Conservation (phyloP, 2,329 filamentous ascomycete genomes). For the Ramularia endophylla region DNA sequence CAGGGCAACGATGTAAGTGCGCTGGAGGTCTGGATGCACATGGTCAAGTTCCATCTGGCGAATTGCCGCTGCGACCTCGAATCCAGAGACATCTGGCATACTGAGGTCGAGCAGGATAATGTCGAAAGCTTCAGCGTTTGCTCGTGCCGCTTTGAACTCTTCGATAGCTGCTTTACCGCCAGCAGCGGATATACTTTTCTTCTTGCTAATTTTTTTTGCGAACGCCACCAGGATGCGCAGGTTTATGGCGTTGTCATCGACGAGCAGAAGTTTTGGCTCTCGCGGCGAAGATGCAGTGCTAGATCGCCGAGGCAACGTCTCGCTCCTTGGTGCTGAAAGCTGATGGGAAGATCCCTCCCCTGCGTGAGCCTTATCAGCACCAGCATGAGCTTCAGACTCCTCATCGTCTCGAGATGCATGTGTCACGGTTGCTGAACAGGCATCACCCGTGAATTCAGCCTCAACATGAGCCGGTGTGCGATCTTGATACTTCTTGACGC, state of each 20-base stretch:
- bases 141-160: slow-evolving; percentile 26
- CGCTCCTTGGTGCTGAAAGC: too few relatives aligned
- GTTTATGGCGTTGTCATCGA: slow-evolving; percentile 22
- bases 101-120: slow-evolving; percentile 42
- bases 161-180: slow-evolving; percentile 44
- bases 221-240: slow-evolving; percentile 14
- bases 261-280: slow-evolving; percentile 13
- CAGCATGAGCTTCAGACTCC: too few relatives aligned
- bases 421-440: too few relatives aligned
- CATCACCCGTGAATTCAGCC: too few relatives aligned
- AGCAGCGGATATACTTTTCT: slow-evolving; percentile 32
- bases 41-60: slow-evolving; percentile 4
- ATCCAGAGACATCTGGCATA: slow-evolving; percentile 25
- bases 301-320: too few relatives aligned
- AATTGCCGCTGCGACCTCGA: slow-evolving; percentile 18
- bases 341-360: too few relatives aligned
- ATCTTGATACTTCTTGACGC: too few relatives aligned
- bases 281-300: neutral
- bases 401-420: too few relatives aligned
- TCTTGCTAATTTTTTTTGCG: slow-evolving; percentile 26
- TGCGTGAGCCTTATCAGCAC: too few relatives aligned
- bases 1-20: slow-evolving; percentile 2
- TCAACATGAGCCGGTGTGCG: too few relatives aligned
- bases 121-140: slow-evolving; percentile 18
- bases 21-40: neutral